Percentiles rank a stretch among this genome's conserved stretches.
Evolutionary conservation across 73 alveolate genomes (phyloP).

Genomic region (Tetrahymena thermophila): DNA sequence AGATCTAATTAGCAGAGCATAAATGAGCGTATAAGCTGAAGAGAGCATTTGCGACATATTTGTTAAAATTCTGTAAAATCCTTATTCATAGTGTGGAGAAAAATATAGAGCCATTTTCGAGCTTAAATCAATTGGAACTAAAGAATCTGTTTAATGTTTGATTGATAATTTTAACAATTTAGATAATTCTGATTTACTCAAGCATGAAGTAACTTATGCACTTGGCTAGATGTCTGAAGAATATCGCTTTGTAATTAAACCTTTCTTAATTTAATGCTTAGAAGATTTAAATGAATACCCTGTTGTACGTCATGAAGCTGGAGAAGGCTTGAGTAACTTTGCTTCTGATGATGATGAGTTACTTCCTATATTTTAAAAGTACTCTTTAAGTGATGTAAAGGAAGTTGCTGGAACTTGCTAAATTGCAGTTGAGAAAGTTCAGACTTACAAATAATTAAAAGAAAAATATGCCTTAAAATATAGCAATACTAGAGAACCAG

Average conservation of each 20-base stretch:
- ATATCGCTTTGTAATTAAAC: not conserved
- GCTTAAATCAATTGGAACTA: not conserved
- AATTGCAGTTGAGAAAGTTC: not conserved
- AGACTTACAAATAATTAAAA: not conserved
- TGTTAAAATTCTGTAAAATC: not conserved
- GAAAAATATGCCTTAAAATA: not conserved
- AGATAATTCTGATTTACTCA: not conserved
- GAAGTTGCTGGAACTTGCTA: not conserved
- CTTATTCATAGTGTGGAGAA: not conserved
- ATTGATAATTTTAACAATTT: not conserved
- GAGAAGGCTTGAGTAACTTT: not conserved
- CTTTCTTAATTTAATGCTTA: not conserved
- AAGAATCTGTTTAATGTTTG: not conserved
- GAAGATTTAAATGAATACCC: not conserved
- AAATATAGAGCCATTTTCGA: not conserved
- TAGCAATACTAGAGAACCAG: not conserved
- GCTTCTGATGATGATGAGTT: not conserved
- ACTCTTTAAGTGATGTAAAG: not conserved
- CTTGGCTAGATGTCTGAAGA: not conserved
- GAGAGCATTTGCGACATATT: not conserved
- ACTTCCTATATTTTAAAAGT: not conserved
- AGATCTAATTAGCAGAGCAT: not conserved
- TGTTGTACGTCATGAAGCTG: not conserved
- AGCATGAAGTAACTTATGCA: not conserved
- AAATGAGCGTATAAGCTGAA: not conserved